phyloP scores from a whole-genome alignment of 345 rosid species.

The Firmiana major region DNA sequence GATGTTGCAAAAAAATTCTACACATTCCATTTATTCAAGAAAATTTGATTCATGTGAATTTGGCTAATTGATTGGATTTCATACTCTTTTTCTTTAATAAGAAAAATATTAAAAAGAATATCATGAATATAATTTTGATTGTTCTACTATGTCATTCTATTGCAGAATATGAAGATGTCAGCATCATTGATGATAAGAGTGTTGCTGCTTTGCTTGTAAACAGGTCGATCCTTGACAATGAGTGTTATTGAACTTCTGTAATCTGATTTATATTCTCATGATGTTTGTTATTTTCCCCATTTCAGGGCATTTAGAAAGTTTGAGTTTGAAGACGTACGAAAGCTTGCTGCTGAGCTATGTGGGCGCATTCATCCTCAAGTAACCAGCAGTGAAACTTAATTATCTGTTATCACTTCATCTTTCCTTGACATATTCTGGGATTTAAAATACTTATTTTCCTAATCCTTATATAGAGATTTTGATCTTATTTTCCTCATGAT shows the following conservation, averaged over 20 bases:
- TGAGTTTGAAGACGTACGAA: constrained; percentile 80
- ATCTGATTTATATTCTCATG: constrained; percentile 18
- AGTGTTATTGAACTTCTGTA: constrained; percentile 19
- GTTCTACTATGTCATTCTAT: constrained; percentile 9
- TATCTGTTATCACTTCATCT: constrained; percentile 12
- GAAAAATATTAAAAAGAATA: background rate
- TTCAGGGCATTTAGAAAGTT: constrained; percentile 65
- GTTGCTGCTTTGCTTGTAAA: constrained; percentile 63
- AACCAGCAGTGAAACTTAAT: background rate
- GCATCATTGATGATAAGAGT: constrained; percentile 40
- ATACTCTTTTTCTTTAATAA: background rate
- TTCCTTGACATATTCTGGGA: constrained; percentile 5
- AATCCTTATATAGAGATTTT: background rate
- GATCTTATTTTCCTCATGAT: background rate
- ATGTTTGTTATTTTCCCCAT: constrained; percentile 19
- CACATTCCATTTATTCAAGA: background rate
- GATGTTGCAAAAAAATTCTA: background rate
- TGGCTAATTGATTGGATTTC: background rate
- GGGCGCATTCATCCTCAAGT: constrained; percentile 90
- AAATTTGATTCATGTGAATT: background rate
- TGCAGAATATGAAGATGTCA: constrained; percentile 43
- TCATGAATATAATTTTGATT: background rate
- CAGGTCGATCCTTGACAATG: constrained; percentile 40
- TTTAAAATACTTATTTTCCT: background rate
- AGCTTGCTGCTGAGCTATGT: constrained; percentile 89